Evolutionary conservation across 1,139 yeast species (phyloP), one percentile per base, ranked within the genome.

Genomic region (Candida tetrigidarum): DNA sequence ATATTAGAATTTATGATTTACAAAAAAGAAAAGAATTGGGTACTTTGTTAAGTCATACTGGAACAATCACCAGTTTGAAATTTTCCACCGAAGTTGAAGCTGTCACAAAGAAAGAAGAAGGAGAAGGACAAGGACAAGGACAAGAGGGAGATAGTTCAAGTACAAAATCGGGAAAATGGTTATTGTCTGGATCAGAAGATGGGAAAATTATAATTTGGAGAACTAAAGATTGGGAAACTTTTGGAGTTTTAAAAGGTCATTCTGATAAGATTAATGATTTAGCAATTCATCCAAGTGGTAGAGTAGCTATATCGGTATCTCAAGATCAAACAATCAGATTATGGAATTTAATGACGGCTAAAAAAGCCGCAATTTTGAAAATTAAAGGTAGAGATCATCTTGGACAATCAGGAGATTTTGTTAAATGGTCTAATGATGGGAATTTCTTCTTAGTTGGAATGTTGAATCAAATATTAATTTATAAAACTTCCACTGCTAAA

Each of bases 271-370:
- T 95, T 34, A 86, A 86, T 56, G 98, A 90, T 63, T 60, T 93
- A 41, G 86, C 92, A 28, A 86, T 93, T 39, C 99, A 93, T 63
- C 96, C 96, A 12, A 75, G 91, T n/a, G 97, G 96, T 14, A 80
- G 91, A 66, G 83, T 93, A 44, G 97, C 97, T 7, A 81, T 95
- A 27, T 86, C 96, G 47, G 96, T 90, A 5, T 89, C 96, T 41
- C 83, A 80, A 36, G 99, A 93, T 66, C 80, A 80, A 50, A 86
- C 96, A 8, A 76, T 95, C 32, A 76, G 95, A 58, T 74, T 93
- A 50, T 93, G 99, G 99, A 93, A 93, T 62, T 73, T 95, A 55
- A 91, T 93, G 98, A 92, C 98, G 3, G 96, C 91, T n/a, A 88
- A 89, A 61, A 92, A 91, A 67, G 98, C 99, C 5, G 92, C 96